Evolutionary conservation across 1,284 basidiomycete genomes (phyloP), one percentile per base, ranked within the genome.

Genomic region (Coniferiporia weirii): DNA sequence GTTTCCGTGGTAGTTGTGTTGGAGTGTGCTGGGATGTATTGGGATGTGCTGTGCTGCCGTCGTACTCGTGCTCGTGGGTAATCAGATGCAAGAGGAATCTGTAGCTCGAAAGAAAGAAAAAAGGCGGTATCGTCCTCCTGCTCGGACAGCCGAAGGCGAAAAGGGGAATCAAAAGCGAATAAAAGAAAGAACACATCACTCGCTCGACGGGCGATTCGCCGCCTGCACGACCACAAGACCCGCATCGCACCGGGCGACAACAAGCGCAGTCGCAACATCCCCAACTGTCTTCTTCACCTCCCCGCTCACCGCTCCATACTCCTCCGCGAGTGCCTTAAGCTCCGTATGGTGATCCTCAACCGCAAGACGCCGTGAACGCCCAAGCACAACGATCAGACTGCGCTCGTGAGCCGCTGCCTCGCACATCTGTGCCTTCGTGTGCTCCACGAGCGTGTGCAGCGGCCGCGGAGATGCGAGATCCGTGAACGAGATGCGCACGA

Each of bases 271-370:
- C 10, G 84, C 87, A n/a, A 88, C 82, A 70, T 93, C 90, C 2
- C 92, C 92, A 48, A 93, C 77, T 4, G 91, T 91, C 79, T 89
- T 89, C 69, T 81, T 78, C 61, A 93, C 82, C 65, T 86, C 83
- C 17, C 72, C 64, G 1, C 76, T 76, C 9, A 83, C 71, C 36
- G 68, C 73, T 47, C 77, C 76, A 65, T 80, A 73, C 66, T 84
- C 80, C 20, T 83, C 79, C 70, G 87, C 77, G 19, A 93, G 68
- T 61, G 77, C 74, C 61, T 82, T 82, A 54, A 93, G 68, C 73
- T 94, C 92, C 51, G 66, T 65, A 9, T 74, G 68, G 68, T 88
- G 87, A 64, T 81, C 80, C 69, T 87, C 82, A 51, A 83, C 78
- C 8, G 86, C 83, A 47, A 89, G 68, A 35, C 88, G 73, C 52